Evolutionary conservation across 192 early-diverging fungal genomes (phyloP).

Genomic region (Mortierella alpina): DNA sequence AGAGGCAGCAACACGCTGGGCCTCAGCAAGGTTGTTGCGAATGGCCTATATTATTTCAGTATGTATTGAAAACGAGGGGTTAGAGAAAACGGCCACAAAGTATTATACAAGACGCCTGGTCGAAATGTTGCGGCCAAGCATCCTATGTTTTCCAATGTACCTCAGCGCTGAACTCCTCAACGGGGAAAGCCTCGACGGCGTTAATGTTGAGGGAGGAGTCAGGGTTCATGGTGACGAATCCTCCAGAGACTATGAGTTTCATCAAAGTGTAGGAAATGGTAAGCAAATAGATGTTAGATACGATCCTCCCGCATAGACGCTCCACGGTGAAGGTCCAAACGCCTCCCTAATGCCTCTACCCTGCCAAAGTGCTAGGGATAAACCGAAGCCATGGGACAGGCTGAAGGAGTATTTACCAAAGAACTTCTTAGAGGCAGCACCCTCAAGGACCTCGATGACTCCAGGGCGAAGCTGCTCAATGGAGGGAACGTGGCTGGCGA

Average conservation of each 20-base stretch:
- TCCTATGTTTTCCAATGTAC: conserved; percentile 40
- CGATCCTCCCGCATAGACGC: background rate
- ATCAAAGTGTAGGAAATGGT: background rate
- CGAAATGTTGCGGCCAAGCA: no score
- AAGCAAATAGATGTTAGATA: background rate
- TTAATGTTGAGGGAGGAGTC: conserved; percentile 98
- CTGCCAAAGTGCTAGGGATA: no score
- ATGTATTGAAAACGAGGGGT: background rate
- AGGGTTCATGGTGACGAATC: conserved; percentile 97
- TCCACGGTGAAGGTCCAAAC: no score
- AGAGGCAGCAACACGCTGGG: conserved; percentile 73
- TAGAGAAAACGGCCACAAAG: background rate
- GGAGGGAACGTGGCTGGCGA: conserved; percentile 96
- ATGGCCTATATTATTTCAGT: conserved; percentile 62
- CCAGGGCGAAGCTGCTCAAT: conserved; percentile 96
- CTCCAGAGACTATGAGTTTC: conserved; percentile 82
- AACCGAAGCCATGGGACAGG: background rate
- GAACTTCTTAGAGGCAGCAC: conserved; percentile 84
- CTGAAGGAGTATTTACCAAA: conserved; percentile 74
- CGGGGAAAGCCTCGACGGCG: conserved; percentile 92
- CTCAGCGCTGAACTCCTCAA: conserved; percentile 89
- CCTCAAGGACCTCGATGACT: conserved; percentile 83
- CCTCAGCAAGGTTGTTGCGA: conserved; percentile 82
- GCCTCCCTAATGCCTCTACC: no score
- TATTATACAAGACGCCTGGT: no score